A percentile compares a stretch with the other conserved stretches of the same genome.
Evolutionary conservation across 257 asterid species (phyloP).

Genomic region (Lithospermum erythrorhizon): DNA sequence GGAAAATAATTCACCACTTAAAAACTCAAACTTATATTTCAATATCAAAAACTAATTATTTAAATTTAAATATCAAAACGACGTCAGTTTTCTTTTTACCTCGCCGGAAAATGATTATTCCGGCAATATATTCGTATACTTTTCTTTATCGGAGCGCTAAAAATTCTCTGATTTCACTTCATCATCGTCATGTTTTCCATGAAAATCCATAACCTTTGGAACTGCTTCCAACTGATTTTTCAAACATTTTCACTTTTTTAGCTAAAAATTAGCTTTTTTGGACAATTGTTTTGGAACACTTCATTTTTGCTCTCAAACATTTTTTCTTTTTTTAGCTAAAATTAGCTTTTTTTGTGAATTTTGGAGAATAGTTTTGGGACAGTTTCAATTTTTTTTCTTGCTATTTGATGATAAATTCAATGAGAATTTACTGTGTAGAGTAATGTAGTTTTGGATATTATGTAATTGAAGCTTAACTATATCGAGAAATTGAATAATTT

Average conservation of each 20-base stretch:
- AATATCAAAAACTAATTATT: not conserved
- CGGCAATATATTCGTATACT: slow-evolving; percentile 7
- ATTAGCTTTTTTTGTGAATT: not conserved
- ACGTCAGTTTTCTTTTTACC: not conserved
- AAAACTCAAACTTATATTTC: no score
- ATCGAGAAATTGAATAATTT: not conserved
- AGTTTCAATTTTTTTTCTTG: not conserved
- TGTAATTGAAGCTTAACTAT: no score
- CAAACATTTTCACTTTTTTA: not conserved
- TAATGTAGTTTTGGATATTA: no score
- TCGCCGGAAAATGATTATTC: slow-evolving; percentile 51
- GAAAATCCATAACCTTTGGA: slow-evolving; percentile 28
- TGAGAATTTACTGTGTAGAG: not conserved
- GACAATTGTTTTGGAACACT: no score
- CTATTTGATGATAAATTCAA: not conserved
- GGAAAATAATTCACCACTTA: slow-evolving; percentile 41
- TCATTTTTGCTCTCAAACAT: no score
- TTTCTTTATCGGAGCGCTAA: not conserved
- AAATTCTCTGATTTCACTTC: slow-evolving; percentile 39
- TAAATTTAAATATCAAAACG: not conserved
- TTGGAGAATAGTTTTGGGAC: not conserved
- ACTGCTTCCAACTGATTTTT: not conserved
- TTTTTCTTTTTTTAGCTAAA: no score
- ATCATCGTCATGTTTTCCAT: slow-evolving; percentile 58
- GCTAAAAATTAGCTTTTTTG: not conserved